Conservation (phyloP, 495 filamentous ascomycete genomes). For the Paragyromitra xinjiangensis region DNA sequence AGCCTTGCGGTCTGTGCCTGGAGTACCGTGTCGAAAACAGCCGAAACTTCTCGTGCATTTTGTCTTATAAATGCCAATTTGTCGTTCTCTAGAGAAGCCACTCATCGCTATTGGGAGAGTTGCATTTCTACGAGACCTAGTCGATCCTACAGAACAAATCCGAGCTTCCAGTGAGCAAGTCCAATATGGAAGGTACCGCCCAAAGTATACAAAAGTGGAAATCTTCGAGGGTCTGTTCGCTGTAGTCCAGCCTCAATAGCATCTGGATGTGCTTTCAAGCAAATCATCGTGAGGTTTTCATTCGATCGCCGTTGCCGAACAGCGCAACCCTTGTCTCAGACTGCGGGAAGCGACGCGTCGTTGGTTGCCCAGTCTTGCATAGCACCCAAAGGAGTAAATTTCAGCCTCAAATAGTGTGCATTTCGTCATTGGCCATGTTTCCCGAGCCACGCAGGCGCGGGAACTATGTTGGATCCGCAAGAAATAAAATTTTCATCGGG, state of each 20-base stretch:
- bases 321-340: constrained; percentile 28
- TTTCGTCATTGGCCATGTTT: constrained; percentile 29
- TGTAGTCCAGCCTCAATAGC: neutral
- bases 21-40: neutral
- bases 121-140: neutral
- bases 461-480: neutral
- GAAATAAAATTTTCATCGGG: constrained; percentile 12
- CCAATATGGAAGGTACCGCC: neutral
- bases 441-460: constrained; percentile 9
- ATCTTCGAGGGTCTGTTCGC: neutral
- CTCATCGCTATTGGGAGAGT: neutral
- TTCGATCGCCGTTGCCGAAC: constrained; percentile 25
- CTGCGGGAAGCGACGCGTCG: constrained; percentile 21
- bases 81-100: neutral
- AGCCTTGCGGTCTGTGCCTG: neutral
- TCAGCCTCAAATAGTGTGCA: constrained; percentile 21
- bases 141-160: neutral
- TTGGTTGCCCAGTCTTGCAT: constrained; percentile 15
- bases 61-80: neutral
- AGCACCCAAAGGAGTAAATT: constrained; percentile 5
- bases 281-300: constrained; percentile 42
- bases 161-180: neutral
- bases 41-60: neutral
- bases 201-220: neutral
- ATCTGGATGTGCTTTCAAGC: constrained; percentile 6